Conservation (phyloP, 2,329 filamentous ascomycete genomes). For the Fusarium robinianum region DNA sequence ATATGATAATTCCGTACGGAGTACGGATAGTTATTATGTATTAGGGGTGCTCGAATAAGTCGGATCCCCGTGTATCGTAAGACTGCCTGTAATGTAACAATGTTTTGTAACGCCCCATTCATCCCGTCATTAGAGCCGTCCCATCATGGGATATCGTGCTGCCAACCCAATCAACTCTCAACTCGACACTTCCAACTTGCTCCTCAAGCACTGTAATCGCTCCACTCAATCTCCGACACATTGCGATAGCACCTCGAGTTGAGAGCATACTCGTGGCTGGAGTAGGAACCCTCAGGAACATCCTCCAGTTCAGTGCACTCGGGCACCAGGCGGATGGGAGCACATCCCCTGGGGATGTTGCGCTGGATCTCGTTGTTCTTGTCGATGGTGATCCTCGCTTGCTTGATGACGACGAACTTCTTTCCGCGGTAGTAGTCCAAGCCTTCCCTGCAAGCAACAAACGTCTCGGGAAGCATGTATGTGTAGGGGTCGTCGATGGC, state of each 20-base stretch:
- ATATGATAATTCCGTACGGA: too few species aligned
- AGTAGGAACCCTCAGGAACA: slow-evolving; percentile 42
- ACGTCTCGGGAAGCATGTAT: slow-evolving; percentile 43
- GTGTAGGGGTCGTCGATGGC: slow-evolving; percentile 30
- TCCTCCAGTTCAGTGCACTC: slow-evolving; percentile 47
- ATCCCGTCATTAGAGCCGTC: slow-evolving; percentile 21
- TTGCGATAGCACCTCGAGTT: slow-evolving; percentile 48
- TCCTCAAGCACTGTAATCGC: slow-evolving; percentile 28
- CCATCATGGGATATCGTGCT: background rate
- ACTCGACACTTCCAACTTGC: background rate
- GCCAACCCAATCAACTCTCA: background rate
- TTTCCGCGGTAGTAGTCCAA: slow-evolving; percentile 48
- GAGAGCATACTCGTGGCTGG: slow-evolving; percentile 47
- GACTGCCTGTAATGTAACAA: slow-evolving; percentile 20
- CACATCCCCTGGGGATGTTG: slow-evolving; percentile 44
- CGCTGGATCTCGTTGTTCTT: slow-evolving; percentile 30
- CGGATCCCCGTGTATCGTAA: too few species aligned
- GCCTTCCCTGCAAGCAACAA: slow-evolving; percentile 49
- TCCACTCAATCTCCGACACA: slow-evolving; percentile 39
- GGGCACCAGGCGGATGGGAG: slow-evolving; percentile 48
- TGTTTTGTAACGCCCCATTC: slow-evolving; percentile 20
- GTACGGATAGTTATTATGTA: slow-evolving; percentile 17
- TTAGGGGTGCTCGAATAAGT: too few species aligned
- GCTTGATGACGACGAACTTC: slow-evolving; percentile 47
- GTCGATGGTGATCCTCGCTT: slow-evolving; percentile 37